Base-by-base conservation (phyloP, 2,329 filamentous ascomycete genomes). In the Fusarium zealandicum region DNA sequence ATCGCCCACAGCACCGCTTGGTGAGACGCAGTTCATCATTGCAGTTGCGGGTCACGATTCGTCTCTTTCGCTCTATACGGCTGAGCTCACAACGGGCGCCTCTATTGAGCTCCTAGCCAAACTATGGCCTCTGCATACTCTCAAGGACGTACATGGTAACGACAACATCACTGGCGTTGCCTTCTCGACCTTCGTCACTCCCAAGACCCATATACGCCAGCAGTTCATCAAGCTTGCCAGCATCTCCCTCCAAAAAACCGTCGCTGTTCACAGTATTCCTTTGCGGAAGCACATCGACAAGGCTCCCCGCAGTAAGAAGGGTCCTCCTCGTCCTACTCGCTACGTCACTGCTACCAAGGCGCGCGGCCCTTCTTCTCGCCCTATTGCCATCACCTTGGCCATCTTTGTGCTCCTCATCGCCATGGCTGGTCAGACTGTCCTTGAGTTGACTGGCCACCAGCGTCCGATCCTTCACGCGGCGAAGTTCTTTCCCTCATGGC, bases 21-120 rank as follows among this genome's bases (percentile, higher is more conserved):
- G 83, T 45, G 86, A 89, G 54, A 84, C 87, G 39, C 92, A 97
- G 73, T 89, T 92, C 61, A 83, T 89, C 39, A 81, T 96, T 61
- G 93, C 92, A 6, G 85, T 96, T 12, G 90, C 90, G 3, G 89
- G 88, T 8, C 89, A 90, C 65, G 90, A 96, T 71, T 86, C 87
- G 55, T 92, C 90, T 10, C 87, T 96, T 61, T 85, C 84, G 5
- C 76, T 96, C 22, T 89, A 88, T 72, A 93, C 90, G 1, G 76
- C 96, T 52, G 89, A 96, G 61, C 90, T 91, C 69, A 78, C 78
- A 53, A 70, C 74, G 14, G 72, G 77, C 27, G 71, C 71, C 17
- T 71, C 72, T 8, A 71, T 84, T 39, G 78, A 81, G 33, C 71
- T 87, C 30, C 73, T 87, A 36, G 68, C 75, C 49, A 76, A 82